Evolutionary conservation across 192 early-diverging fungal species (phyloP).

Genomic region (Physocladia obscura): DNA sequence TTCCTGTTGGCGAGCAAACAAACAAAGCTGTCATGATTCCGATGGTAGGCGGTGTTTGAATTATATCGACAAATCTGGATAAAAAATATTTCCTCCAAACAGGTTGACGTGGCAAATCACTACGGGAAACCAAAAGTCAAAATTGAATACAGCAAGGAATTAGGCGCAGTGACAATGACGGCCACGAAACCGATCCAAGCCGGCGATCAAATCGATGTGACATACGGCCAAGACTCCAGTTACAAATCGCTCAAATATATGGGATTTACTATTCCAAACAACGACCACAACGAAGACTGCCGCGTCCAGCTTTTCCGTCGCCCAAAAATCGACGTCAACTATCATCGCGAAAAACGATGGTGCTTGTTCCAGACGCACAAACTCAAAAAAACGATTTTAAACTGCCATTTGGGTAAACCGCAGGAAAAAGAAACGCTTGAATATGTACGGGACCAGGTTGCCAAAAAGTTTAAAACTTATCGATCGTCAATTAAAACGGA

Average conservation of each 20-base stretch:
- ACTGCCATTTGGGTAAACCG: constrained; percentile 1
- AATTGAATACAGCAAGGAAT: constrained; percentile 18
- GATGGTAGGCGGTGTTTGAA: background rate
- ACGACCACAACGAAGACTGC: constrained; percentile 18
- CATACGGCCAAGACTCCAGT: constrained; percentile 6
- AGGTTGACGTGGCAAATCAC: constrained; percentile 24
- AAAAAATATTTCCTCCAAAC: background rate
- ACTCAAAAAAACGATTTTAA: background rate
- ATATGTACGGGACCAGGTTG: background rate
- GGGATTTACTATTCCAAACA: constrained; percentile 12
- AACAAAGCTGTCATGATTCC: constrained; percentile 10
- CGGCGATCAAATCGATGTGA: constrained; percentile 17
- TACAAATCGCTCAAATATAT: constrained; percentile 22
- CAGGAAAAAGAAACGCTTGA: background rate
- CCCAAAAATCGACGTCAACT: background rate
- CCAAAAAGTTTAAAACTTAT: background rate
- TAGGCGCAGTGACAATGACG: constrained; percentile 19
- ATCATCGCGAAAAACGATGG: background rate
- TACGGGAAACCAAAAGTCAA: constrained; percentile 18
- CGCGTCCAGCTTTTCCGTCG: background rate
- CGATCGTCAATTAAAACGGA: constrained; percentile 5
- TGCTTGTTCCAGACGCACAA: constrained; percentile 1
- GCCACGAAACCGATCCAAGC: constrained; percentile 5
- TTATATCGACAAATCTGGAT: background rate
- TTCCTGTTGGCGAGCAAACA: constrained; percentile 2